Evolutionary conservation across 1,284 basidiomycete genomes (phyloP).

Genomic region (Neotropicomus parvogracilis): DNA sequence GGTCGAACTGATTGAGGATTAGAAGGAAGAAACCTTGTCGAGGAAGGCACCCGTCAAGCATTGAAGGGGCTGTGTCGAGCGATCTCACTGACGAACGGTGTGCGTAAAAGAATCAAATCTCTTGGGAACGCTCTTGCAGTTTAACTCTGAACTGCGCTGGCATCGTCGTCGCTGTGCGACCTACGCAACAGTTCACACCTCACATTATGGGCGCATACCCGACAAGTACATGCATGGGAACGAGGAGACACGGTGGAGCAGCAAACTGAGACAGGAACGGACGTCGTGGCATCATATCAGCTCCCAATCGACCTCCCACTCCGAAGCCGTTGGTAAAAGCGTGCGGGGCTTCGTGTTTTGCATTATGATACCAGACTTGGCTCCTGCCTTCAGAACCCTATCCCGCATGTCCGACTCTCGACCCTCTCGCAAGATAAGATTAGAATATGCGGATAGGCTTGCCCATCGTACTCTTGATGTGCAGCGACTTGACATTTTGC

Average conservation of each 20-base stretch:
- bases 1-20: constrained; percentile 24
- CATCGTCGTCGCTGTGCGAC: constrained; percentile 7
- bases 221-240: constrained; percentile 29
- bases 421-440: constrained; percentile 22
- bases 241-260: constrained; percentile 10
- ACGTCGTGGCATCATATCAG: constrained; percentile 47
- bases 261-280: constrained; percentile 16
- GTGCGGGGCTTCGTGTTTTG: constrained; percentile 88
- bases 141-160: constrained; percentile 10
- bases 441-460: constrained; percentile 94
- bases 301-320: constrained; percentile 80
- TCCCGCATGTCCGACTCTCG: constrained; percentile 11
- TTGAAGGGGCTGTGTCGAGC: constrained; percentile 19
- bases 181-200: constrained; percentile 3
- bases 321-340: constrained; percentile 83
- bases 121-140: constrained; percentile 13
- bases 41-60: constrained; percentile 15
- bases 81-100: not conserved
- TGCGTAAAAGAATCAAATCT: constrained; percentile 4
- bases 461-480: constrained; percentile 99
- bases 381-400: constrained; percentile 18
- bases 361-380: constrained; percentile 51
- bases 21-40: constrained; percentile 18
- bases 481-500: constrained; percentile 99
- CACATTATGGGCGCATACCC: constrained; percentile 17